Base-by-base conservation (phyloP, 805 yeast species). In the Yueomyces sp. region DNA sequence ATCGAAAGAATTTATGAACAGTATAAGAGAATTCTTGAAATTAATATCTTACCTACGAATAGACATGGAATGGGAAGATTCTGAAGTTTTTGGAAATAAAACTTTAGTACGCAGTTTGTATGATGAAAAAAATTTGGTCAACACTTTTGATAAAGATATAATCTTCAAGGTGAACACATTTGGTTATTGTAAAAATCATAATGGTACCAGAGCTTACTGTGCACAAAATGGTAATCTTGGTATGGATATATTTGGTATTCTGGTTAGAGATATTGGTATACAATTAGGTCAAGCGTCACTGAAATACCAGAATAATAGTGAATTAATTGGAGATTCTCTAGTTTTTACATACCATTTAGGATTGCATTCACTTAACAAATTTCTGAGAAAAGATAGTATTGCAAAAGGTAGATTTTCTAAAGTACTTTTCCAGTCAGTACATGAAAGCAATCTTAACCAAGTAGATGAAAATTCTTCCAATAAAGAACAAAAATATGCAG, bases 211-310 rank as follows among this genome's bases (percentile, higher is more conserved):
- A 34, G 41, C 39, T 9, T 55, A 57, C 38, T 60, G 64, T 38
- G 47, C 45, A 7, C 42, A 39, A 1, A 54, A 49, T 44, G 46
- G 43, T 8, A 44, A 47, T 36, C 39, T 45, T 29, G 62, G 62
- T 8, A 46, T 57, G 50, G 60, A 60, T 42, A 49, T 56, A 4
- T 39, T 59, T 37, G 47, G 56, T 4, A 45, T 54, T 28, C 37
- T 60, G n/a, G 48, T 53, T 4, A 49, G 56, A 42, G 64, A 60
- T 42, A 45, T 60, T 19, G 64, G 64, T 4, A 47, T 56, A 26
- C 60, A 57, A 46, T 42, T 60, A 32, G 59, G 58, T 3, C 44
- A 44, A 37, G 32, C 54, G 3, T 54, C 62, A 0, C 33, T 52
- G 5, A 42, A 43, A 3, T 47, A 50, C 26, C 39, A 40, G 4